Conservation (phyloP, 139 green algal species). For the Microglena sp. region DNA sequence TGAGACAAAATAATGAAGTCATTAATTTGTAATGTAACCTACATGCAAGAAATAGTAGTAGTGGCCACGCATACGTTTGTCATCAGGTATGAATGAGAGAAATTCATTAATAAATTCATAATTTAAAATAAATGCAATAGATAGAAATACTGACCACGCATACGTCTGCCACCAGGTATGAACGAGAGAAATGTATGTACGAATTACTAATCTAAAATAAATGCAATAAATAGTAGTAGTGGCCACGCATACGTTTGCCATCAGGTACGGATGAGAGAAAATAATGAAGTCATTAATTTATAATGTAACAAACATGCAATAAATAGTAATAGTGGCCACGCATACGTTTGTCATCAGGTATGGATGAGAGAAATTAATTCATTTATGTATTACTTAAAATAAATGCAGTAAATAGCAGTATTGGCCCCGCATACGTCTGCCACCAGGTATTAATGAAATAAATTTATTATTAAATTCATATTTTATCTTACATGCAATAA, state of each 20-base stretch:
- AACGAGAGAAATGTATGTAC: too few relatives aligned
- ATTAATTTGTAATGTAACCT: too few relatives aligned
- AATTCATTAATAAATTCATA: too few relatives aligned
- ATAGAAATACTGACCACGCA: conserved; percentile 69
- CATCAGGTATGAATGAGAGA: conserved; percentile 74
- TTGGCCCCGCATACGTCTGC: conserved; percentile 88
- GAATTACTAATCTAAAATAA: too few relatives aligned
- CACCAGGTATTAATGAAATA: conserved; percentile 74
- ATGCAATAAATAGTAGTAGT: conserved; percentile 30
- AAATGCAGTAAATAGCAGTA: conserved; percentile 30
- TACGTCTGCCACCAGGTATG: conserved; percentile 92
- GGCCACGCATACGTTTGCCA: conserved; percentile 94
- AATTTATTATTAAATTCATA: too few relatives aligned
- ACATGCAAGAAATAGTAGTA: too few relatives aligned
- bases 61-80: conserved; percentile 86
- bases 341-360: conserved; percentile 94
- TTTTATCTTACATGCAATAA: conserved; percentile 1
- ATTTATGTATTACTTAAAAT: too few relatives aligned
- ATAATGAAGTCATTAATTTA: too few relatives aligned
- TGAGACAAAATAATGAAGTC: too few relatives aligned
- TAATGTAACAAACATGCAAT: too few relatives aligned
- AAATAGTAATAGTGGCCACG: conserved; percentile 65
- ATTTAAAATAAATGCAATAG: not conserved
- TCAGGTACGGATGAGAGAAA: conserved; percentile 56
- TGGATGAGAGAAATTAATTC: too few relatives aligned